Base-by-base conservation (phyloP, 2,329 filamentous ascomycete species). In the Aspergillus melleus region DNA sequence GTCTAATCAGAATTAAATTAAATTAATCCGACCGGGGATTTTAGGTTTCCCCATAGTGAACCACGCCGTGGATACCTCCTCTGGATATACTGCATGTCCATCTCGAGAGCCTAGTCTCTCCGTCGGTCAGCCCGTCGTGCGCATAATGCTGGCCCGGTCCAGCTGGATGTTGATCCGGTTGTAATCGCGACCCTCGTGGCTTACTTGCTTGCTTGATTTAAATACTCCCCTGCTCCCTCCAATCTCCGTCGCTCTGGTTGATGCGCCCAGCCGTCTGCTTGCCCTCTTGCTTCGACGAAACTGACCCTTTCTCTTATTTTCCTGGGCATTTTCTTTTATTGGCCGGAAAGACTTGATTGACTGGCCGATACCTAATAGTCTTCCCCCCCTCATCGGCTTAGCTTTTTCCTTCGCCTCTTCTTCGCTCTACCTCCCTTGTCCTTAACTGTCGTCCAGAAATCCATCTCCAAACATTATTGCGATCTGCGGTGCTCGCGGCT, bases 1-100 rank as follows among this genome's bases (percentile, higher is more conserved):
- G 36, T 42, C 36, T 42, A 42, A 42, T 42, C 36, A 42, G 36
- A 42, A 42, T 42, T n/a, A 42, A 42, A 42, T 42, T 42, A 42
- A 16, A 8, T 42, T 42, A 16, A n/a, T 42, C 36, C 36, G 36
- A n/a, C 36, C 16, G 36, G 36, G 36, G 14, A 42, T 42, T 42
- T 42, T 42, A 60, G 58, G 58, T 56, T 56, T 42, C 54, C 54
- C 49, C 58, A 57, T 52, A 50, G 39, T 53, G 44, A 42, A n/a
- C 36, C 14, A 42, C 14, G 14, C 36, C 36, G 16, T 22, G 16
- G 53, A 14, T 20, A 30, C 30, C 26, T 16, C 14, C 16, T 54
- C 26, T 29, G 26, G 6, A 29, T 29, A n/a, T n/a, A 29, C 11
- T 47, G 30, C 1, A 32, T 32, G 30, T 32, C 30, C 30, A 14